phyloP scores from a whole-genome alignment of 140 eudicot species.

The Cichorium intybus region DNA sequence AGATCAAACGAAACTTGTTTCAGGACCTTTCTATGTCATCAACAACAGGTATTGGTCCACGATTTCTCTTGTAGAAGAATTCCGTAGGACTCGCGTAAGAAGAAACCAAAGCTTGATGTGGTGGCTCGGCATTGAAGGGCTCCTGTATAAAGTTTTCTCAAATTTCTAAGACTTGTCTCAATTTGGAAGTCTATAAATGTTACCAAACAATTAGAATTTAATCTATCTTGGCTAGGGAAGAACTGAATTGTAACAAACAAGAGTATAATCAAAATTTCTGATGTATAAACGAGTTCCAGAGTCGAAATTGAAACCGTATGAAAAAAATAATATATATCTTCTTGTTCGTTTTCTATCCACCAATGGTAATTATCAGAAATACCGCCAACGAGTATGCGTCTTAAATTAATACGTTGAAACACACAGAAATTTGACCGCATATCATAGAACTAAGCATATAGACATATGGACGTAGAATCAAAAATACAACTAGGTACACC shows the following conservation, averaged over 20 bases:
- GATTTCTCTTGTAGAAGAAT: constrained; percentile 85
- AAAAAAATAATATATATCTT: background rate
- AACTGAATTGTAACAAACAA: background rate
- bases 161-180: no score
- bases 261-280: background rate
- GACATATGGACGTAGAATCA: background rate
- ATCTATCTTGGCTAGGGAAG: no score
- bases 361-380: background rate
- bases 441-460: background rate
- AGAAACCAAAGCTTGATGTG: constrained; percentile 63
- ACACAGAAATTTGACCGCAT: background rate
- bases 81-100: constrained; percentile 90
- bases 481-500: background rate
- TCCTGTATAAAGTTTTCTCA: no score
- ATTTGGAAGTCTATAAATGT: no score
- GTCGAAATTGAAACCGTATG: background rate
- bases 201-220: no score
- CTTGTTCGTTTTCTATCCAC: background rate
- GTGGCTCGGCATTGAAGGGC: constrained; percentile 97
- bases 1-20: constrained; percentile 4
- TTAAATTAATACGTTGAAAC: background rate
- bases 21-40: constrained; percentile 78
- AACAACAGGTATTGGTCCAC: constrained; percentile 89
- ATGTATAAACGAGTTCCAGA: background rate
- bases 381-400: background rate